Base-by-base conservation (phyloP, 768 basidiomycete genomes). In the Chalciporus sphaerocephalus region DNA sequence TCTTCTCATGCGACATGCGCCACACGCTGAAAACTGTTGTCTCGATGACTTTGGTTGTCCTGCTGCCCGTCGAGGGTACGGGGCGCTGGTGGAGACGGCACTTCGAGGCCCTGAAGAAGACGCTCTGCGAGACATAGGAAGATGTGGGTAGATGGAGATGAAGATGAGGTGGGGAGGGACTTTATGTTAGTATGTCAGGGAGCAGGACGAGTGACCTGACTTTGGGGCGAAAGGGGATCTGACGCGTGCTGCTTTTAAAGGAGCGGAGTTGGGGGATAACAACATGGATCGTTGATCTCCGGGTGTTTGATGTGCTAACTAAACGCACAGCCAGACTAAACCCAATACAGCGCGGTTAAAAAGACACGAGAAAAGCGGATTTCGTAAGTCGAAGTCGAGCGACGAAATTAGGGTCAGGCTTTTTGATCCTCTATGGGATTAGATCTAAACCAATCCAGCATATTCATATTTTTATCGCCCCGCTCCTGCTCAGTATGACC, bases 21-120 rank as follows among this genome's bases (percentile, higher is more conserved):
- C 91, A 62, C 93, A 95, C 7, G 92, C 92, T n/a, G 87, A 88
- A 67, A 90, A 91, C 56, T 95, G 89, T 56, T 87, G 84, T 50
- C 87, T 71, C 2, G 81, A 76, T 22, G 87, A 87, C 62, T 89
- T 89, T 44, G 85, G 79, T 46, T 83, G 78, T n/a, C 73, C 74
- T 4, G 74, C 56, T 7, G 77, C 64, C 17, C 81, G 74, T 30
- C 81, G 79, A 23, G 73, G 55, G 32, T 66, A 68, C 4, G 68
- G 63, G 21, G 67, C 50, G 36, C 43, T 55, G 45, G 68, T 38
- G 33, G 65, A 48, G 3, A 64, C 50, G 2, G 61, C 21, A 38
- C 48, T 42, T n/a, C 68, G 58, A 12, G 63, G 50, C 0, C 66
- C 50, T 41, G 71, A 59, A 20, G 71, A 68, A 4, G 74, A 64